Base-by-base conservation (phyloP, 345 rosid species). In the Corchorus capsularis region DNA sequence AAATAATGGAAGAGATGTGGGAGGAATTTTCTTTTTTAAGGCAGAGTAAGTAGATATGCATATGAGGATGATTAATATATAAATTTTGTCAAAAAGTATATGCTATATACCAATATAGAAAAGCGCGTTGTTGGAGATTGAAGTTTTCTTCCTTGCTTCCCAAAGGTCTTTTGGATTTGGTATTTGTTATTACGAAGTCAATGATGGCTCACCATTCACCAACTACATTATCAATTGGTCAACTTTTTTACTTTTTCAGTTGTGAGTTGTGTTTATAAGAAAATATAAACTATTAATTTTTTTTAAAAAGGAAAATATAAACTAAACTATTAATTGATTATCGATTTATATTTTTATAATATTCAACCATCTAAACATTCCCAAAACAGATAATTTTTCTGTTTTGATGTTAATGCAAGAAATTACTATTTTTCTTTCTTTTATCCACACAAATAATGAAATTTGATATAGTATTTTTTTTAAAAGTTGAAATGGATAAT, bases 11-110 rank as follows among this genome's bases (percentile, higher is more conserved):
- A 49, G 14, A 54, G n/a, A 27, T 7, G 19, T 3, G 72, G 7
- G 72, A 16, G 22, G 16, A 32, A 69, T 50, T 22, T 50, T 49
- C 39, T 3, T 68, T 68, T 50, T 68, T 15, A 68, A 68, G 72
- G 72, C 57, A 50, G 37, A 39, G 43, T 39, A 6, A 6, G 43
- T 39, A 39, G 19, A n/a, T 27, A 1, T 68, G 41, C 39, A 20
- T 3, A 22, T 27, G 27, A 27, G 0, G 27, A 27, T 27, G 27
- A 27, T 27, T 27, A 1, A 27, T 27, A 1, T 27, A 27, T 27
- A 27, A 27, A 27, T 27, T 27, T 27, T 14, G 41, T 68, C 27
- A 32, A 69, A 69, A 22, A 49, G 6, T 8, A 32, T 0, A 49
- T 69, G 59, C 20, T 37, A 19, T 65, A 49, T 39, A 27, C 27